Evolutionary conservation across 1,139 yeast species (phyloP).

Genomic region (Hyphopichia wangnamkhiaoensis): DNA sequence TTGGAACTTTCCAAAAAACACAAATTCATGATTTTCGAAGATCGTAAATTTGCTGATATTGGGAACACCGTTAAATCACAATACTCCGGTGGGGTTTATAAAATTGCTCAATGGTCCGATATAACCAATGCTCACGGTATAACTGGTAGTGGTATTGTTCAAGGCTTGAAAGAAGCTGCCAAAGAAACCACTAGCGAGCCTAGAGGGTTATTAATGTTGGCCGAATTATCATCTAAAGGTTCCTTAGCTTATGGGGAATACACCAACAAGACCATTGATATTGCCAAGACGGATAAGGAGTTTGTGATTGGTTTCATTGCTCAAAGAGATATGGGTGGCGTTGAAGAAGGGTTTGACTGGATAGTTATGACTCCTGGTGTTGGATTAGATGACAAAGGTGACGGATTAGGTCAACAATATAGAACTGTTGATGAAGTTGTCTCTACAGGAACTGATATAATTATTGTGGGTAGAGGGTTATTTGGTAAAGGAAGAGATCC

Average conservation of each 20-base stretch:
- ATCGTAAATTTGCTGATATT: constrained; percentile 96
- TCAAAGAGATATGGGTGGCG: constrained; percentile 82
- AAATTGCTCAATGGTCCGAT: constrained; percentile 92
- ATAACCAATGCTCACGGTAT: constrained; percentile 98
- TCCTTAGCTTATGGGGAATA: constrained; percentile 91
- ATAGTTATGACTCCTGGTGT: constrained; percentile 97
- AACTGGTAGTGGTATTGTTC: constrained; percentile 91
- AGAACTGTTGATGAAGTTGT: constrained; percentile 87
- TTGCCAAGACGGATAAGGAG: constrained; percentile 82
- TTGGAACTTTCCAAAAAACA: constrained; percentile 70
- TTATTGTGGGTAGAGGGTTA: constrained; percentile 96
- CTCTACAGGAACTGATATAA: constrained; percentile 82
- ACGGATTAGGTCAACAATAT: constrained; percentile 93
- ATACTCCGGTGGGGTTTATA: constrained; percentile 85
- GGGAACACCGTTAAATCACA: constrained; percentile 98
- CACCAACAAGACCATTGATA: constrained; percentile 81
- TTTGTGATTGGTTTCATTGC: constrained; percentile 98
- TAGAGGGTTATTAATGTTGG: constrained; percentile 91
- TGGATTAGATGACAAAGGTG: constrained; percentile 97
- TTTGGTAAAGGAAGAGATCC: constrained; percentile 97
- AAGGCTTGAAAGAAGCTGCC: constrained; percentile 85
- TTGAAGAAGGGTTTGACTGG: constrained; percentile 89
- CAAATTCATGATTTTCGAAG: constrained; percentile 88
- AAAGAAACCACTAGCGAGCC: constrained; percentile 68
- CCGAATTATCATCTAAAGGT: constrained; percentile 92